phyloP scores from a whole-genome alignment of 352 stramenopile species.

The Phytophthora fragariae region DNA sequence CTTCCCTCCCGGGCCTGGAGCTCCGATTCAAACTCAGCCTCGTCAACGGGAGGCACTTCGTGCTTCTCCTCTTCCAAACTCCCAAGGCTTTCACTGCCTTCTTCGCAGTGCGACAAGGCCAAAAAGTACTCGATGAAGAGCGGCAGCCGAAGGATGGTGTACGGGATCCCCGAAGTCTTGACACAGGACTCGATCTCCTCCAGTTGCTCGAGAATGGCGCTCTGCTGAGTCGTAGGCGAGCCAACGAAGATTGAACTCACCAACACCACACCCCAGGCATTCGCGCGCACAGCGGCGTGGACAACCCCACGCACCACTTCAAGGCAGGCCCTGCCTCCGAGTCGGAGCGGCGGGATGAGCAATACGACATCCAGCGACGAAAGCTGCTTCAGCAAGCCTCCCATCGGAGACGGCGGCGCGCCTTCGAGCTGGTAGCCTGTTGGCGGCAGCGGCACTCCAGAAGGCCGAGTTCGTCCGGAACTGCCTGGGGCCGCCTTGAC shows the following conservation, averaged over 20 bases:
- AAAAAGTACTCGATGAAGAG: constrained; percentile 88
- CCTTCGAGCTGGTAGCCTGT: constrained; percentile 57
- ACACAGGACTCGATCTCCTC: constrained; percentile 71
- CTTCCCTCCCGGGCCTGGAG: constrained; percentile 10
- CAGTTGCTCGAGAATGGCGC: constrained; percentile 57
- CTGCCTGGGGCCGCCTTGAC: constrained; percentile 55
- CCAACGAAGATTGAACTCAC: constrained; percentile 74
- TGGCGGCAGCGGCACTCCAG: constrained; percentile 14
- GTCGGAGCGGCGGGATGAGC: constrained; percentile 70
- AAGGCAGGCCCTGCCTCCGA: constrained; percentile 57
- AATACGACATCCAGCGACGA: constrained; percentile 73
- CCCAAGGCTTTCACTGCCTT: constrained; percentile 18
- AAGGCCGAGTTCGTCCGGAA: constrained; percentile 17
- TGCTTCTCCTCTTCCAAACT: constrained; percentile 46
- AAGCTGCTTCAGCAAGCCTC: constrained; percentile 64
- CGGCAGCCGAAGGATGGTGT: constrained; percentile 69
- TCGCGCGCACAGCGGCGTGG: constrained; percentile 51
- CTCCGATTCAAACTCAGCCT: constrained; percentile 22
- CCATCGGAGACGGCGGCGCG: constrained; percentile 52
- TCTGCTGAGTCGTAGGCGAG: constrained; percentile 38
- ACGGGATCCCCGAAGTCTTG: constrained; percentile 64
- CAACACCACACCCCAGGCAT: constrained; percentile 79
- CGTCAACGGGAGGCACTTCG: constrained; percentile 2
- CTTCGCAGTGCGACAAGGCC: constrained; percentile 44
- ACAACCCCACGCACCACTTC: constrained; percentile 67